Evolutionary conservation across 2,329 filamentous ascomycete genomes (phyloP).

Genomic region (Beauveria sp.): DNA sequence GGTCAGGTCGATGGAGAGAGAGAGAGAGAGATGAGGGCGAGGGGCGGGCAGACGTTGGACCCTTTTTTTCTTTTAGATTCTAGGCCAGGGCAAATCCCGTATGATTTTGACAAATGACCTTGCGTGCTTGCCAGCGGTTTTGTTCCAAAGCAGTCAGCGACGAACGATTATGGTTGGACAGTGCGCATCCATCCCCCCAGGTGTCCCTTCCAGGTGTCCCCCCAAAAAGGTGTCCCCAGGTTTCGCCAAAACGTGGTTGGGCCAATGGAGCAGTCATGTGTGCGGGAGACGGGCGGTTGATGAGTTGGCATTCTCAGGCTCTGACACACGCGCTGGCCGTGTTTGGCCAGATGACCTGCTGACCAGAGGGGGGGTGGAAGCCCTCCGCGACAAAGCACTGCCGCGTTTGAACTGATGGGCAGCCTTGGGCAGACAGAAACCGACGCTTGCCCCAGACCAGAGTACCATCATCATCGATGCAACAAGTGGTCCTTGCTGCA

Average conservation of each 20-base stretch:
- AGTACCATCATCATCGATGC: too few relatives aligned
- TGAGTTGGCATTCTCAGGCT: slow-evolving; percentile 5
- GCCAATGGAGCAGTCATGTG: slow-evolving; percentile 5
- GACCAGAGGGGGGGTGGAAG: not conserved
- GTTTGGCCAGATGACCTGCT: slow-evolving; percentile 8
- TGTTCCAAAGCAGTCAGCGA: not conserved
- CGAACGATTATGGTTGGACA: not conserved
- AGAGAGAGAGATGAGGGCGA: too few relatives aligned
- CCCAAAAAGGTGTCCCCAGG: not conserved
- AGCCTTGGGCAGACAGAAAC: too few relatives aligned
- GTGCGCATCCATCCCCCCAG: not conserved
- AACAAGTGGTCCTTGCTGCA: too few relatives aligned
- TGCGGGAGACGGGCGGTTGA: not conserved
- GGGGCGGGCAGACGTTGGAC: not conserved
- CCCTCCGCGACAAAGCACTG: too few relatives aligned
- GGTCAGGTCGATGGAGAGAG: too few relatives aligned
- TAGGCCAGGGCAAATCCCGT: not conserved
- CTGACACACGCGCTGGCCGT: slow-evolving; percentile 3
- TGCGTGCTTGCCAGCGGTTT: not conserved
- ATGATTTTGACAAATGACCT: slow-evolving; percentile 8
- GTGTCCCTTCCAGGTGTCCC: not conserved
- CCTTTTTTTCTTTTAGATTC: too few relatives aligned
- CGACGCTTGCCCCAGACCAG: too few relatives aligned
- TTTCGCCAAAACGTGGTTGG: slow-evolving; percentile 5
- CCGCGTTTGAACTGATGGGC: too few relatives aligned